phyloP scores from a whole-genome alignment of 2,329 filamentous ascomycete species.

The Cercospora beticola region DNA sequence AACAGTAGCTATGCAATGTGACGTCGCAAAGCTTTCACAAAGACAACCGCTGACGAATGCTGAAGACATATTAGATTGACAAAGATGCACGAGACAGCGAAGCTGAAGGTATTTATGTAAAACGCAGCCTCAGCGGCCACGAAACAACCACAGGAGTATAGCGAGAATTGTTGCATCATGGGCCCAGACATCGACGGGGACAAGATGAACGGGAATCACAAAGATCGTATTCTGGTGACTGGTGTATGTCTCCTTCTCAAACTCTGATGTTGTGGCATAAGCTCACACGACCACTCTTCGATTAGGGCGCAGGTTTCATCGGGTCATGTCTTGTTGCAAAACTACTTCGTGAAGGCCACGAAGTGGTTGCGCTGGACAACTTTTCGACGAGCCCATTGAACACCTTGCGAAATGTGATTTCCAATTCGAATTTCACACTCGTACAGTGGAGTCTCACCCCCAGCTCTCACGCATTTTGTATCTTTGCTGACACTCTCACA shows the following conservation, averaged over 20 bases:
- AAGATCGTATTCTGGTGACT: neutral
- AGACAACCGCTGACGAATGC: neutral
- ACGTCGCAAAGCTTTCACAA: neutral
- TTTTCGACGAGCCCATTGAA: neutral
- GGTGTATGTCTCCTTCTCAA: neutral
- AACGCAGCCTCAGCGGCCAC: neutral
- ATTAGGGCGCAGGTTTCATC: slow-evolving; percentile 5
- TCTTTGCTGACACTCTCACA: neutral
- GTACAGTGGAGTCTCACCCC: neutral
- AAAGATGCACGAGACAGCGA: neutral
- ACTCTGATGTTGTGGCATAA: neutral
- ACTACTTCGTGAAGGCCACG: neutral
- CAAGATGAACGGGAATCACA: neutral
- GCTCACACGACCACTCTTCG: neutral
- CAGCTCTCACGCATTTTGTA: too few species aligned
- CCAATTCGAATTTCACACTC: neutral
- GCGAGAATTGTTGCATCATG: neutral
- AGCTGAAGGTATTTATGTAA: neutral
- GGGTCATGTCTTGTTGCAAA: neutral
- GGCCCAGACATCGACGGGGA: neutral
- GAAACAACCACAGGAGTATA: neutral
- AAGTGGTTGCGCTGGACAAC: neutral
- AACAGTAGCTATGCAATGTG: neutral
- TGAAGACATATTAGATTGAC: neutral
- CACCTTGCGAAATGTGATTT: neutral